Base-by-base conservation (phyloP, 169 alveolate genomes). In the Prorocentrum cordatum region DNA sequence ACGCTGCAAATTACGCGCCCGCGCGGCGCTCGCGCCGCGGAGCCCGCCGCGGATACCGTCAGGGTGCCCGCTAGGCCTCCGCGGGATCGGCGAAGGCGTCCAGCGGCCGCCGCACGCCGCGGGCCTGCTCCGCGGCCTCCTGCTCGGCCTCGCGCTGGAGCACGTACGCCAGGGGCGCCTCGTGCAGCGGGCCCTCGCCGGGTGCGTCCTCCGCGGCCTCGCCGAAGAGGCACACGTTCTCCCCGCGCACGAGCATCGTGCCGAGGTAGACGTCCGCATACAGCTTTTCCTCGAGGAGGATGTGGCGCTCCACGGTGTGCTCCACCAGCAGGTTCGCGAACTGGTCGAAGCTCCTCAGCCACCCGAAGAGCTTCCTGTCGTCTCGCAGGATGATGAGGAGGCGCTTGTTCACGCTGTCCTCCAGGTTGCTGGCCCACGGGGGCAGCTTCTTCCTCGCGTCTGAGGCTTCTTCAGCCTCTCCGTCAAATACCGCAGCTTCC, bases 211-310 rank as follows among this genome's bases (percentile, higher is more conserved):
- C 10, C 61, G 16, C 22, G 29, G 61, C 75, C 89, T 79, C 89
- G n/a, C 89, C 89, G 27, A 79, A 79, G 64, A 79, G 89, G 89
- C 89, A 59, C 36, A 79, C 89, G 33, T 79, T 79, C 75, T 79
- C 89, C 7, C 89, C 89, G 2, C 89, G 89, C 35, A 79, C 61
- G 39, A 79, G 64, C 75, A 79, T 61, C 24, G 89, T 79, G 77
- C 89, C 89, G 20, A 79, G 75, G 77, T 79, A 79, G 66, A 79
- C 27, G 54, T 79, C 89, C 38, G 89, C 89, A 36, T 59, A 79
- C 29, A 61, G 35, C 20, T 79, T 79, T 35, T 79, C 89, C 89
- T 77, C 88, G 42, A 54, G 33, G 31, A 77, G 45, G 45, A 77
- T 61, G 73, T 77, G 88, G 64, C 88, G 88, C 73, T 77, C 88